These are phyloP conservation scores for Eucalyptus erythrocorys DNA, from an alignment of 345 rosid genomes.

Conservation along the genomic window DNA sequence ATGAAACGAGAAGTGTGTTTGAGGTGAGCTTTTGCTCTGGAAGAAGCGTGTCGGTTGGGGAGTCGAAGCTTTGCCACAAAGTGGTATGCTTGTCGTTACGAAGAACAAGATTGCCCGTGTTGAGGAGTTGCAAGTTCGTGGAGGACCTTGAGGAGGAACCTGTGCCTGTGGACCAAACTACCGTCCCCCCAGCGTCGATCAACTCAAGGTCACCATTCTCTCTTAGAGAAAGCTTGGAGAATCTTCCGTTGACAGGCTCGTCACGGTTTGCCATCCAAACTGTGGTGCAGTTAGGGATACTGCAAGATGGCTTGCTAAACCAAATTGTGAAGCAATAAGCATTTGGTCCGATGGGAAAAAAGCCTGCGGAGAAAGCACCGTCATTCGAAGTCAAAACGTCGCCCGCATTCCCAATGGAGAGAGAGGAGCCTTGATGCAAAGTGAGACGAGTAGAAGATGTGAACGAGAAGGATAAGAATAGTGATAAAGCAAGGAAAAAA, in stretches of 20 bases:
- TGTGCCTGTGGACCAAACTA: conserved; percentile 4
- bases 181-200: background rate
- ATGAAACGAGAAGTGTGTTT: conserved; percentile 7
- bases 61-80: conserved; percentile 22
- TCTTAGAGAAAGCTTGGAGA: conserved; percentile 10
- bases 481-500: background rate
- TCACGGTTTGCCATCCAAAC: conserved; percentile 38
- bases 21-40: conserved; percentile 15
- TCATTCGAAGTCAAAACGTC: background rate
- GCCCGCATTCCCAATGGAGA: background rate
- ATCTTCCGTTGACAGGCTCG: conserved; percentile 19
- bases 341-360: conserved; percentile 1
- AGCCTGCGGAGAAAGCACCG: conserved; percentile 3
- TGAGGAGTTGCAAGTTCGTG: background rate
- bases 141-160: background rate
- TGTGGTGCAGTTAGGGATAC: background rate
- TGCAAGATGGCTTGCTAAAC: conserved; percentile 1
- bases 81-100: background rate
- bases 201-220: background rate
- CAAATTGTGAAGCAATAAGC: conserved; percentile 12
- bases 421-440: background rate
- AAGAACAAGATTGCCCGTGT: conserved; percentile 17
- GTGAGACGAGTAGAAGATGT: background rate
- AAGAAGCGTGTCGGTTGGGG: conserved; percentile 26
- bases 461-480: background rate